Base-by-base conservation (phyloP, 495 filamentous ascomycete species). In the Xylaria flabelliformis region DNA sequence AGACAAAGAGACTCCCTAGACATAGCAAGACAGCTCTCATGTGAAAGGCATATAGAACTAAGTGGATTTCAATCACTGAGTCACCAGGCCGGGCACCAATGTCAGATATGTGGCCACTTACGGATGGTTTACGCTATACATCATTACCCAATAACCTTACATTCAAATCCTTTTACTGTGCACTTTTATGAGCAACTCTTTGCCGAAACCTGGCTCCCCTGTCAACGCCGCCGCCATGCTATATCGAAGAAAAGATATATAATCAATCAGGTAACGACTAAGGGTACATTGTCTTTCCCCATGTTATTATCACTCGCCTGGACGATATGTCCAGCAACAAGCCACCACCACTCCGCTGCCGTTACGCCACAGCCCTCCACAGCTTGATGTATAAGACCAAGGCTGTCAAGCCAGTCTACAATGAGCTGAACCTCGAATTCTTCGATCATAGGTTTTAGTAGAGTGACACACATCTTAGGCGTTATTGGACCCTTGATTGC, bases 301-400 rank as follows among this genome's bases (percentile, higher is more conserved):
- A 19, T 41, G 48, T 19, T 21, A 42, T 59, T 53, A 61, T 64
- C 68, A 36, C 46, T 51, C 53, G 51, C 17, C 36, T 74, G 34
- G 3, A 72, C 74, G 3, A 79, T 39, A 26, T 53, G 50, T 15
- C 77, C 83, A 0, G 81, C 78, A 6, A 78, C 81, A 44, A 85
- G 80, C 90, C 91, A 94, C 92, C 92, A 94, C 89, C 91, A 93
- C 78, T 92, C 90, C 55, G 77, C 79, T 15, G 87, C 83, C 7
- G 75, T 83, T 80, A 88, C 89, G 24, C 84, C 83, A 5, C 82
- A 77, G 4, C 80, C 65, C 7, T 81, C 78, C 24, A 78, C 72
- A 61, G 78, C 80, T 69, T 70, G 74, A 67, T 78, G 75, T 71
- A 74, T 74, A 68, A 87, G 72, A 1, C 88, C 90, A 55, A 88